Percentiles rank a stretch among this genome's conserved stretches.
phyloP scores from a whole-genome alignment of 805 yeast species.

The Pichia cabralensis region DNA sequence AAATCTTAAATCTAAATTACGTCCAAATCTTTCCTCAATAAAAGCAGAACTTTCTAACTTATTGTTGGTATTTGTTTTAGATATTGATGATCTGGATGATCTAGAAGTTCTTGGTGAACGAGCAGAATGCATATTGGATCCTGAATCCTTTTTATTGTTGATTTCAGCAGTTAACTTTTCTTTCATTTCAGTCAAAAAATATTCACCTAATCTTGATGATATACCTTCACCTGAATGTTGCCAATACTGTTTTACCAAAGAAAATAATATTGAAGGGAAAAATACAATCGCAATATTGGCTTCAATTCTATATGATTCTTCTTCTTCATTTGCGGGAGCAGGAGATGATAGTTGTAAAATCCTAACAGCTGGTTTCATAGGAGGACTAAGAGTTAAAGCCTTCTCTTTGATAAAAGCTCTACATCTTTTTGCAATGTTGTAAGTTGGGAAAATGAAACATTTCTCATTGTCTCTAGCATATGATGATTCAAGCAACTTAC shows the following conservation, averaged over 20 bases:
- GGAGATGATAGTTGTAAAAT: conserved; percentile 67
- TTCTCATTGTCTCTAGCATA: conserved; percentile 77
- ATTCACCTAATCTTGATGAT: conserved; percentile 83
- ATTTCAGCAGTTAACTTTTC: conserved; percentile 24
- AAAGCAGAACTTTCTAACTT: conserved; percentile 49
- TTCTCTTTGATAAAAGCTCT: conserved; percentile 60
- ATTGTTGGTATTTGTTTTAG: conserved; percentile 6
- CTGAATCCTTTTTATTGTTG: conserved; percentile 11
- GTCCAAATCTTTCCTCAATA: conserved; percentile 84
- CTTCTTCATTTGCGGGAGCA: conserved; percentile 50
- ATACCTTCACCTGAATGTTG: conserved; percentile 97
- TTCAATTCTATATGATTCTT: conserved; percentile 49
- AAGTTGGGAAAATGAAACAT: conserved; percentile 68
- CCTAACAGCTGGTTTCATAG: conserved; percentile 35
- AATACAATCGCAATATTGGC: conserved; percentile 73
- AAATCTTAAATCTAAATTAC: conserved; percentile 71
- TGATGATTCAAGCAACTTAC: conserved; percentile 43
- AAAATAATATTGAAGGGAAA: conserved; percentile 48
- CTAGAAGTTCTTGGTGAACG: conserved; percentile 10
- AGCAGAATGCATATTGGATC: conserved; percentile 10
- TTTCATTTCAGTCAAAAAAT: conserved; percentile 54
- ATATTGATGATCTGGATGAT: conserved; percentile 12
- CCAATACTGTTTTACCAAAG: conserved; percentile 83
- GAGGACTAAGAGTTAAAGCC: conserved; percentile 23
- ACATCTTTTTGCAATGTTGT: conserved; percentile 73